Percentiles rank a stretch among this genome's conserved stretches.
Conservation (phyloP, 2,329 filamentous ascomycete genomes). For the Claviceps spartinae region DNA sequence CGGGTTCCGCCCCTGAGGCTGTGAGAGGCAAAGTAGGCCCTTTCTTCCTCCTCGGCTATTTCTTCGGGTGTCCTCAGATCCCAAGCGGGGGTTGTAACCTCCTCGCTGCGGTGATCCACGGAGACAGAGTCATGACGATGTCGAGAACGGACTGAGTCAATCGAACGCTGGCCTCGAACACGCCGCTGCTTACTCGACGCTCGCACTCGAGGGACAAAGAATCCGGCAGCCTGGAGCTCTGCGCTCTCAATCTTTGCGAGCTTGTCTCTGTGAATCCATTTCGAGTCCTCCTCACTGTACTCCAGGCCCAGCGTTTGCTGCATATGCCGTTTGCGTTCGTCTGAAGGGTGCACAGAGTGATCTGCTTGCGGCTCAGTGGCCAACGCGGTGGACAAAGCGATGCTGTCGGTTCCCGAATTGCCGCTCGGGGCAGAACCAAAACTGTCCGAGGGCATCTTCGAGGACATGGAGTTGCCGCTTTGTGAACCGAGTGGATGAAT, state of each 20-base stretch:
- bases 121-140: conserved; percentile 34
- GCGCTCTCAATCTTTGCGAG: conserved; percentile 67
- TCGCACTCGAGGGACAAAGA: conserved; percentile 43
- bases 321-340: conserved; percentile 15
- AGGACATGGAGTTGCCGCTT: conserved; percentile 14
- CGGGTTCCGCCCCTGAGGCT: conserved; percentile 54
- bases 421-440: conserved; percentile 13
- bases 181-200: conserved; percentile 35
- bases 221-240: conserved; percentile 67
- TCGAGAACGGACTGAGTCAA: conserved; percentile 9
- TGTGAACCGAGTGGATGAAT: conserved; percentile 9
- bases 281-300: conserved; percentile 43
- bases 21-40: conserved; percentile 37
- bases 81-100: conserved; percentile 40
- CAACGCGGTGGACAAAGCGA: conserved; percentile 11
- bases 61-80: conserved; percentile 69
- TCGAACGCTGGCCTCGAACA: conserved; percentile 6
- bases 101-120: conserved; percentile 14
- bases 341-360: conserved; percentile 9
- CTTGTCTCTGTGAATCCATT: conserved; percentile 82
- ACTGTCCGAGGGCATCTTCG: conserved; percentile 25
- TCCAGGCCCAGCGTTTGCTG: conserved; percentile 14
- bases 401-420: conserved; percentile 11
- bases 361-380: conserved; percentile 13
- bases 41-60: conserved; percentile 46